Evolutionary conservation across 441 rosid species (phyloP).

Genomic region (Gossypium schwendimanii): DNA sequence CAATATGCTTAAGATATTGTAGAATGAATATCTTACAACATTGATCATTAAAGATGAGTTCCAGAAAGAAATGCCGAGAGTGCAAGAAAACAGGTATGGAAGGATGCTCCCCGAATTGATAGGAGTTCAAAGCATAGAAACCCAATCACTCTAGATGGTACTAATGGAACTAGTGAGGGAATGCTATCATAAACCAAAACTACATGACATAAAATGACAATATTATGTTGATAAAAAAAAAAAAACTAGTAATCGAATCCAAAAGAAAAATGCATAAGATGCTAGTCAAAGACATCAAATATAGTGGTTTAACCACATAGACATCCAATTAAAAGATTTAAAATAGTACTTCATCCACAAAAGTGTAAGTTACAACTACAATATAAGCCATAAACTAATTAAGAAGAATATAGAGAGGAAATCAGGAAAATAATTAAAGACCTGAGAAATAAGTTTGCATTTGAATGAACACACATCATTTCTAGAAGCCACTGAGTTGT

Average conservation of each 20-base stretch:
- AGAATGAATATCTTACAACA: slow-evolving; percentile 10
- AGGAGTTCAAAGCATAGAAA: slow-evolving; percentile 1
- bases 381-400: not conserved
- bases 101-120: slow-evolving; percentile 2
- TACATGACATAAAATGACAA: slow-evolving; percentile 2
- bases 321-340: slow-evolving; percentile 3
- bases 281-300: not conserved
- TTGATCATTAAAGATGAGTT: not conserved
- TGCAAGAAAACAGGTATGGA: not conserved
- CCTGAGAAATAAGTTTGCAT: slow-evolving; percentile 1
- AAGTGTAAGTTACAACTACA: not conserved
- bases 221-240: not conserved
- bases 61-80: not conserved
- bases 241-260: not conserved
- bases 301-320: not conserved
- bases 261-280: slow-evolving; percentile 8
- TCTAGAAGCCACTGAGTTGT: not conserved
- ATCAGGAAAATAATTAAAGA: not conserved
- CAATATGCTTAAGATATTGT: not conserved
- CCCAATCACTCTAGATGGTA: not conserved
- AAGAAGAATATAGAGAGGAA: not conserved
- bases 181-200: slow-evolving; percentile 8
- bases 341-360: not conserved
- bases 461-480: not conserved
- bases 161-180: not conserved